Conservation (phyloP, 306 rosid species). For the Glycine soja region DNA sequence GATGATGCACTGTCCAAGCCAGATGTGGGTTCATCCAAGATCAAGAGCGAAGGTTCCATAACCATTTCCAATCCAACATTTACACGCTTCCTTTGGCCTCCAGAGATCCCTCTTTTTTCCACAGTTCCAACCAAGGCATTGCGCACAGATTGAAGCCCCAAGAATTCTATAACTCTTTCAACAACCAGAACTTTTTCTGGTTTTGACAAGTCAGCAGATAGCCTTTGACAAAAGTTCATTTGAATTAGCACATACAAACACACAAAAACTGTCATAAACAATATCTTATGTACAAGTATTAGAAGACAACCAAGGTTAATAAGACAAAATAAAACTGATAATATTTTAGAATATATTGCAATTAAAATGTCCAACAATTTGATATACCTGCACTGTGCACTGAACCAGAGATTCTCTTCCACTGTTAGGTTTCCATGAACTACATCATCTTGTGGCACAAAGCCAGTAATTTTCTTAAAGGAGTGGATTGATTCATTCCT, state of each 20-base stretch:
- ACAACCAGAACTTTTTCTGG: slow-evolving; percentile 85
- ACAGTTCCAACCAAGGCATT: slow-evolving; percentile 91
- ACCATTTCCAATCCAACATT: slow-evolving; percentile 99
- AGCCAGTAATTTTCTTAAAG: slow-evolving; percentile 88
- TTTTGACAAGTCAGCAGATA: slow-evolving; percentile 73
- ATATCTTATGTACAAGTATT: slow-evolving; percentile 23
- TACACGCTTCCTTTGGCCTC: slow-evolving; percentile 97
- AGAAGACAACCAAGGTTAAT: slow-evolving; percentile 13
- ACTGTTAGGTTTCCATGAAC: slow-evolving; percentile 97
- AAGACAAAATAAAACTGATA: slow-evolving; percentile 1
- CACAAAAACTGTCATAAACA: slow-evolving; percentile 35
- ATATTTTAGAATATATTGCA: slow-evolving; percentile 31
- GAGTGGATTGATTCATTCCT: slow-evolving; percentile 81
- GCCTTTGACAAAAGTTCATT: slow-evolving; percentile 55
- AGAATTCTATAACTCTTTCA: slow-evolving; percentile 86
- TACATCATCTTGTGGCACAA: slow-evolving; percentile 98
- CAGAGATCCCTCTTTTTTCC: slow-evolving; percentile 95
- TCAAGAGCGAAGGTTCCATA: slow-evolving; percentile 96
- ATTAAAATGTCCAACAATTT: slow-evolving; percentile 45
- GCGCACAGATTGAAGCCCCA: slow-evolving; percentile 94
- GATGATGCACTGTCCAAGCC: slow-evolving; percentile 99
- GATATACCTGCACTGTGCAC: slow-evolving; percentile 90
- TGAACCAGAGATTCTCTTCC: slow-evolving; percentile 99
- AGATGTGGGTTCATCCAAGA: slow-evolving; percentile 96
- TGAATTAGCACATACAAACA: slow-evolving; percentile 6